Evolutionary conservation across 805 yeast genomes (phyloP), one percentile per base, ranked within the genome.

Genomic region (Ogataea ramenticola): DNA sequence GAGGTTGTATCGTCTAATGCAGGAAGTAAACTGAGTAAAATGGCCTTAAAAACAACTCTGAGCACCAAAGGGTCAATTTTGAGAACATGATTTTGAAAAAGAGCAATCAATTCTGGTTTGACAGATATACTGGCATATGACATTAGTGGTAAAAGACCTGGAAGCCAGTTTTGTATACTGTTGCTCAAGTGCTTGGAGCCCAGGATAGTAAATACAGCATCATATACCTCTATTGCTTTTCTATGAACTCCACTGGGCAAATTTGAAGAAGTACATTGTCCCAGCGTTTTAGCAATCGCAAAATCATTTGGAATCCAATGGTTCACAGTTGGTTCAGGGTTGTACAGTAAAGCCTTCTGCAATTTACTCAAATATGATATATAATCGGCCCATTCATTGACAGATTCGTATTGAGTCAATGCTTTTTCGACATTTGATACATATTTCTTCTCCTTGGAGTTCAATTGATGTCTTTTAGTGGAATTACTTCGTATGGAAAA

Each of bases 371-470:
- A 68, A 59, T 87, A 90, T 20, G 97, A 83, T 45, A 93, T 93
- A 60, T 91, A 89, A 60, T 93, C 99, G 14, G 99, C 98, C 99
- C 99, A 93, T 67, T 93, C 99, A 29, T 80, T 85, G 1, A 89
- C 83, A 2, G 85, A 66, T 42, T 87, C 96, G 66, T 91, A 91
- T 17, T 77, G 70, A 7, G 75, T 72, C 20, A 93, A 67, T 0
- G 93, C 86, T 51, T 81, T 76, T 42, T 85, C 91, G 12, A 91
- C 74, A 45, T 74, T 79, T n/a, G 76, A 70, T 19, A 71, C 66
- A 56, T 80, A 83, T 47, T 84, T 79, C 65, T 77, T 83, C 56
- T 84, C 90, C 54, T 80, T 79, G 1, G 89, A 64, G 43, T 72
- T 75, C 55, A 76, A 49, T 43, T 58, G 60, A 16, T 42, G 43